Conservation (phyloP, 2,329 filamentous ascomycete species). For the Hymenoscyphus albidus region DNA sequence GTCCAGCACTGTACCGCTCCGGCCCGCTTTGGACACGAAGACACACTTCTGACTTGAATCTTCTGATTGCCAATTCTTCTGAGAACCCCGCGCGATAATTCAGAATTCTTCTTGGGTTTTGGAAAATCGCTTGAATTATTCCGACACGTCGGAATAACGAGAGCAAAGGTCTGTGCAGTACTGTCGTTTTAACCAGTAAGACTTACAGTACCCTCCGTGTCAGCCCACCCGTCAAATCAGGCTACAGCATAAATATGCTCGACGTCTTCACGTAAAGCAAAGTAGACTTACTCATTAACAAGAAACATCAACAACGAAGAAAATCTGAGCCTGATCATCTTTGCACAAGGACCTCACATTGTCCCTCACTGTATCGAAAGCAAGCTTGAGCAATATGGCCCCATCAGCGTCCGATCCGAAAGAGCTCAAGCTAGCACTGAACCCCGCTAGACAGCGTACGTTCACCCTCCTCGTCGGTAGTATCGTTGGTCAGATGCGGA, state of each 20-base stretch:
- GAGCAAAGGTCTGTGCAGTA: no score
- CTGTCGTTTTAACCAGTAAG: no score
- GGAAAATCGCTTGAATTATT: no score
- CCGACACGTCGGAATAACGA: no score
- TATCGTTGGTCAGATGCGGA: conserved; percentile 52
- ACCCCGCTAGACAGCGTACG: conserved; percentile 48
- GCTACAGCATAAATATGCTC: background rate
- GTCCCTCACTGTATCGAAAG: background rate
- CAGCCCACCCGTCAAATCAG: background rate
- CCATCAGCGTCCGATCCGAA: conserved; percentile 27
- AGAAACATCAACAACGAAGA: background rate
- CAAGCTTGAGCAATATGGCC: conserved; percentile 19
- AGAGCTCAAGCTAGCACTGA: conserved; percentile 44
- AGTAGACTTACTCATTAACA: background rate
- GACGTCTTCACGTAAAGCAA: background rate
- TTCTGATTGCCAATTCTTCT: no score
- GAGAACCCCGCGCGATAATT: no score
- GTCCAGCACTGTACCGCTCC: no score
- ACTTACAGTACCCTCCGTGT: background rate
- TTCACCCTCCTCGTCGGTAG: conserved; percentile 49
- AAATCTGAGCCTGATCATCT: background rate
- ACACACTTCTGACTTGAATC: no score
- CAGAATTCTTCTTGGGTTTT: no score
- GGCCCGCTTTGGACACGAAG: no score
- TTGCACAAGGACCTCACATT: background rate